A percentile compares a stretch with the other conserved stretches of the same genome.
Conservation (phyloP, 768 basidiomycete species). For the Tylopilus intermedius region DNA sequence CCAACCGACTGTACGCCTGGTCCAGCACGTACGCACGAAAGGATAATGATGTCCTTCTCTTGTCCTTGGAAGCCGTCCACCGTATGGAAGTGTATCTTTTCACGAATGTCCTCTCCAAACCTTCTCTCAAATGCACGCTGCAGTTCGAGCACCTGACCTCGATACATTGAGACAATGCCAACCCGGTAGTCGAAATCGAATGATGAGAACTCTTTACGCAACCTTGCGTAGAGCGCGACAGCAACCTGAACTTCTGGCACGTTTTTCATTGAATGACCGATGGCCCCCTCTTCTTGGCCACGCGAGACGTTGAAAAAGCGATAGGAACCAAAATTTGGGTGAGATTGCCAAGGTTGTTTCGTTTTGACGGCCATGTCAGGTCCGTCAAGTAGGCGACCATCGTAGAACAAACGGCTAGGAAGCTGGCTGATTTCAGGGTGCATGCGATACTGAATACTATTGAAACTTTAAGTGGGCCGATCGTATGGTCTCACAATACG, state of each 20-base stretch:
- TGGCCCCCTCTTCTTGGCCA: conserved; percentile 54
- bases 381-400: conserved; percentile 74
- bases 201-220: conserved; percentile 59
- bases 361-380: conserved; percentile 86
- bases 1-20: conserved; percentile 78
- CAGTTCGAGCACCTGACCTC: conserved; percentile 79
- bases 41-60: conserved; percentile 96
- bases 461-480: background rate
- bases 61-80: conserved; percentile 99
- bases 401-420: conserved; percentile 86
- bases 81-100: conserved; percentile 87
- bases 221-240: conserved; percentile 66
- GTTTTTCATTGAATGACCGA: conserved; percentile 74
- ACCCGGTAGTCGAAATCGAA: conserved; percentile 52
- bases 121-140: conserved; percentile 59
- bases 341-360: conserved; percentile 76
- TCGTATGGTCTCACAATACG: background rate
- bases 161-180: conserved; percentile 90
- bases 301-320: conserved; percentile 78
- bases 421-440: conserved; percentile 91
- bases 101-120: conserved; percentile 68
- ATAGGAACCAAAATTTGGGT: conserved; percentile 77
- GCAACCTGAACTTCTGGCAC: conserved; percentile 68
- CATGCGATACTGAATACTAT: conserved; percentile 98
- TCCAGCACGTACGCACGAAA: conserved; percentile 94